These are phyloP conservation scores for Candida oleophila DNA, from an alignment of 805 yeast genomes.

Conservation along the genomic window DNA sequence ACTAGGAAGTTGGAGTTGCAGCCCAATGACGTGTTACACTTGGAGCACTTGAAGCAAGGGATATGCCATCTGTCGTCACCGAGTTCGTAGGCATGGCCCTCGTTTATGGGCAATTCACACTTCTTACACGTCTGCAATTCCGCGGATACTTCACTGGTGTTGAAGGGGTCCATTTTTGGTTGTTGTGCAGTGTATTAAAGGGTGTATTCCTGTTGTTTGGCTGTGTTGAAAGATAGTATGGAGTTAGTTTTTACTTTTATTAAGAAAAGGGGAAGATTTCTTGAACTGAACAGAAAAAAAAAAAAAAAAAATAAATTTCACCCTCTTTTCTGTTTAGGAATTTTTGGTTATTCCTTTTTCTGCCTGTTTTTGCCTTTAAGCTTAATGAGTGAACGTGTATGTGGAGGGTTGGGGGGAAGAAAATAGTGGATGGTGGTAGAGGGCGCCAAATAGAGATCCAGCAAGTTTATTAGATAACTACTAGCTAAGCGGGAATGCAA, in stretches of 20 bases:
- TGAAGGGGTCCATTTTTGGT: neutral
- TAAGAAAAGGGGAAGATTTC: too few species aligned
- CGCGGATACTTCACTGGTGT: neutral
- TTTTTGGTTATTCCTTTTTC: neutral
- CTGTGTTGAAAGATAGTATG: neutral
- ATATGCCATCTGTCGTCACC: slow-evolving; percentile 97
- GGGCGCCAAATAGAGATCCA: too few species aligned
- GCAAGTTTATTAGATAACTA: too few species aligned
- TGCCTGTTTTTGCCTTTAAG: neutral
- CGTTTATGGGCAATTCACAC: slow-evolving; percentile 54
- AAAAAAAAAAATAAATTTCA: too few species aligned
- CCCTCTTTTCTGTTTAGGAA: neutral
- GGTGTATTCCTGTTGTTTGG: neutral
- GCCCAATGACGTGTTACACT: slow-evolving; percentile 74
- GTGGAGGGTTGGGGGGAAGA: neutral
- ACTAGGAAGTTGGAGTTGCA: slow-evolving; percentile 89
- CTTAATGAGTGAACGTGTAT: neutral
- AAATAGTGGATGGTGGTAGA: neutral
- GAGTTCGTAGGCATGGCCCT: slow-evolving; percentile 92
- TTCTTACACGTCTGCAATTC: slow-evolving; percentile 36
- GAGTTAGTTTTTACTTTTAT: neutral
- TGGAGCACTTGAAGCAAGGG: slow-evolving; percentile 86
- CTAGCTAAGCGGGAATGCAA: too few species aligned
- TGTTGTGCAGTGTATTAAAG: neutral
- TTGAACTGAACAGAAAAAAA: too few species aligned